Conservation (phyloP, 2,329 filamentous ascomycete genomes). For the Ascochyta lentis region DNA sequence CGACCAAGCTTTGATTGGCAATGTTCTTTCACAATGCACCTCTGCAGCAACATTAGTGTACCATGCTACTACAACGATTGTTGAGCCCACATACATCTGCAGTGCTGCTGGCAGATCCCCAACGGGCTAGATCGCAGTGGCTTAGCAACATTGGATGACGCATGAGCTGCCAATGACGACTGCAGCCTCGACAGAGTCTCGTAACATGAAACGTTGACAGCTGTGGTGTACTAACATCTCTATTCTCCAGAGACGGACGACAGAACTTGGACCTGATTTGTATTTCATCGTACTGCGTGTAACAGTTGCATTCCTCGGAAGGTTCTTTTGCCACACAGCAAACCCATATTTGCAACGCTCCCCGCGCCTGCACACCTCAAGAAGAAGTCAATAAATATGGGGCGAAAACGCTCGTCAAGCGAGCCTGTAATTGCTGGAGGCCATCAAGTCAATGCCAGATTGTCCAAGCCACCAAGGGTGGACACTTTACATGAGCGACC, state of each 20-base stretch:
- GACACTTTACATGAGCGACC: conserved; percentile 1
- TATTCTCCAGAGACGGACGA: not conserved
- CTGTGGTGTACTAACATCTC: not conserved
- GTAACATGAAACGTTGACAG: not conserved
- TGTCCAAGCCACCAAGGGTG: conserved; percentile 19
- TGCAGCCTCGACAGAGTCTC: not conserved
- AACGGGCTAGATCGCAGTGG: not conserved
- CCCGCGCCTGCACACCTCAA: not conserved
- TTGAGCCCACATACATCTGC: too few species aligned
- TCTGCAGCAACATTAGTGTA: too few species aligned
- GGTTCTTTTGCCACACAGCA: too few species aligned
- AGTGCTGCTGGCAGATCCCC: too few species aligned
- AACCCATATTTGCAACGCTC: too few species aligned
- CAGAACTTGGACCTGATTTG: not conserved
- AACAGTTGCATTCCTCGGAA: too few species aligned
- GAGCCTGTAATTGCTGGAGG: conserved; percentile 3
- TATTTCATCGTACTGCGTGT: not conserved
- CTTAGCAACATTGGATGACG: conserved; percentile 17
- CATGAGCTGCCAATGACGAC: conserved; percentile 13
- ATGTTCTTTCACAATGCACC: too few species aligned
- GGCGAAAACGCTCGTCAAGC: not conserved
- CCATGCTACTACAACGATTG: too few species aligned
- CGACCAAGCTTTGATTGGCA: too few species aligned
- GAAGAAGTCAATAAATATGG: not conserved
- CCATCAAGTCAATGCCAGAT: conserved; percentile 7